Percentiles rank a stretch among this genome's conserved stretches.
Evolutionary conservation across 371 early-diverging fungal genomes (phyloP).

Genomic region (Syncephalastrum monosporum): DNA sequence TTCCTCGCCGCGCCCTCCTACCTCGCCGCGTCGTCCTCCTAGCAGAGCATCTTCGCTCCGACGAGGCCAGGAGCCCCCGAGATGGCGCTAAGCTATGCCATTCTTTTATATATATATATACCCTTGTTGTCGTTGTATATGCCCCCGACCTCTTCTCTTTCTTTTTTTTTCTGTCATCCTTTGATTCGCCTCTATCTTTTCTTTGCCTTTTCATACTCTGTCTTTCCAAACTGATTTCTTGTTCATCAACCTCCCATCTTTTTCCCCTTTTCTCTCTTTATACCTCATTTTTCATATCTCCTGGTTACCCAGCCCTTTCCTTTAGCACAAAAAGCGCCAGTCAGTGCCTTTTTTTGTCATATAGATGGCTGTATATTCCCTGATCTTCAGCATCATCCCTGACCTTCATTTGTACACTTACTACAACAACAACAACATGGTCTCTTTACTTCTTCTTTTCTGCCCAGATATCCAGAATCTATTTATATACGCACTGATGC

Average conservation of each 20-base stretch:
- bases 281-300: too few relatives aligned
- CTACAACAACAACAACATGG: too few relatives aligned
- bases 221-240: background rate
- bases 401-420: too few relatives aligned
- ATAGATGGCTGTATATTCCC: too few relatives aligned
- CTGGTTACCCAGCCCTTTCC: too few relatives aligned
- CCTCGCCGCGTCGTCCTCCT: slow-evolving; percentile 16
- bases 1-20: slow-evolving; percentile 10
- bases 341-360: too few relatives aligned
- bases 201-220: too few relatives aligned
- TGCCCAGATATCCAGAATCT: too few relatives aligned
- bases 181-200: background rate
- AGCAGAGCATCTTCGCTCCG: slow-evolving; percentile 13
- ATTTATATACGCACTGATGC: too few relatives aligned
- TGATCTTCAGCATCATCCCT: too few relatives aligned
- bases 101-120: slow-evolving; percentile 1
- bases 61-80: slow-evolving; percentile 12
- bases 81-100: slow-evolving; percentile 15
- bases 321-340: too few relatives aligned
- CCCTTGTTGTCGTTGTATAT: slow-evolving; percentile 9
- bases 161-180: slow-evolving; percentile 7
- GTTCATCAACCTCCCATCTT: slow-evolving; percentile 2
- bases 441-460: too few relatives aligned
- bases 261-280: background rate
- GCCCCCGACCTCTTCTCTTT: background rate